Conservation (phyloP, 2,329 filamentous ascomycete genomes). For the Stachybotrys chlorohalonatus region DNA sequence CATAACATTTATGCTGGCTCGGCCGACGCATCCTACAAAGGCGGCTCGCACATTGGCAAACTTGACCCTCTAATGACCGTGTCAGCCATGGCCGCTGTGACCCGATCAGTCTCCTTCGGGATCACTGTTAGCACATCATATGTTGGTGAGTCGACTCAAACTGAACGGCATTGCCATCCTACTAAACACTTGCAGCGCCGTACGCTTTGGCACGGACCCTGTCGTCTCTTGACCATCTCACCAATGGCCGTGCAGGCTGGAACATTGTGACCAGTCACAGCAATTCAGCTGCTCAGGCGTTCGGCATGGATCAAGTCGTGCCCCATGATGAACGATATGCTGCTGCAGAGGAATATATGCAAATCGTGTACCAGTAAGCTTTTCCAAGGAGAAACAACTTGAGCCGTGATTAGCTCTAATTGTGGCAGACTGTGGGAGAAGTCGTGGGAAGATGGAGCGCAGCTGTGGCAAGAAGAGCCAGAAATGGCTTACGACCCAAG, state of each 20-base stretch:
- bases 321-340: slow-evolving; percentile 42
- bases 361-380: slow-evolving; percentile 52
- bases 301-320: slow-evolving; percentile 47
- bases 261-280: slow-evolving; percentile 60
- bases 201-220: slow-evolving; percentile 58
- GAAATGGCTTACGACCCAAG: slow-evolving; percentile 33
- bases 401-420: not conserved
- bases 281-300: slow-evolving; percentile 55
- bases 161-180: slow-evolving; percentile 3
- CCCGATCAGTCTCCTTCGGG: slow-evolving; percentile 58
- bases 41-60: not conserved
- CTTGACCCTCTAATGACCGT: slow-evolving; percentile 47
- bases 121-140: slow-evolving; percentile 61
- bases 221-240: slow-evolving; percentile 58
- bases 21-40: not conserved
- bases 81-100: slow-evolving; percentile 59
- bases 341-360: slow-evolving; percentile 50
- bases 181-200: slow-evolving; percentile 51
- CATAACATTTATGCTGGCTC: slow-evolving; percentile 38
- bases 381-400: not conserved
- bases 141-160: slow-evolving; percentile 35
- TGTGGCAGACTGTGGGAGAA: slow-evolving; percentile 30
- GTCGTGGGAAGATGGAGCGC: slow-evolving; percentile 53
- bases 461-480: slow-evolving; percentile 42
- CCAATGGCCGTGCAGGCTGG: slow-evolving; percentile 43